These are phyloP conservation scores for Eucalyptus sideroxylon DNA, from an alignment of 345 rosid genomes.

Conservation along the genomic window DNA sequence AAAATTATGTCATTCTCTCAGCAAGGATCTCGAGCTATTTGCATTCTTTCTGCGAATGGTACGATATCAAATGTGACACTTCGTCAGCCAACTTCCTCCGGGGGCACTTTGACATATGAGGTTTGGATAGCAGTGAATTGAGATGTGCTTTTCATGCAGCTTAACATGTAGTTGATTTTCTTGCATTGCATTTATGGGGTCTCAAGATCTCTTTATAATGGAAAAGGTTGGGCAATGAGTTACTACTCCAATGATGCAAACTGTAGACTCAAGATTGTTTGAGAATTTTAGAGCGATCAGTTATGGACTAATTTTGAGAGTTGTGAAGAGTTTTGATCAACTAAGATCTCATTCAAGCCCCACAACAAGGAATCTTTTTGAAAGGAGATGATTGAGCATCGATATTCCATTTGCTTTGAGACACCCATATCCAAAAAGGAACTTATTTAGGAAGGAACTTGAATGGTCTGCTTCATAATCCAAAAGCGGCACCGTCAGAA, in stretches of 20 bases:
- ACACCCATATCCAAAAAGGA: not conserved
- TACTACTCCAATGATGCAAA: not conserved
- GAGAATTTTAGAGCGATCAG: not conserved
- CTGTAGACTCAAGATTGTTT: not conserved
- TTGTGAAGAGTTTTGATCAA: not conserved
- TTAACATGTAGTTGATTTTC: not conserved
- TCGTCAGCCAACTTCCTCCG: conserved; percentile 73
- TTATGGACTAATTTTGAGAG: not conserved
- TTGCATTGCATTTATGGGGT: not conserved
- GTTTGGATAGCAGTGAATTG: conserved; percentile 11
- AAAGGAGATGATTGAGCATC: not conserved
- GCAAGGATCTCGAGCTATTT: conserved; percentile 80
- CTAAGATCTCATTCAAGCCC: not conserved
- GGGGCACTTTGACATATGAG: conserved; percentile 96
- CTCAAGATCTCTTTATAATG: not conserved
- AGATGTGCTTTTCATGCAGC: not conserved
- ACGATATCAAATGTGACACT: conserved; percentile 86
- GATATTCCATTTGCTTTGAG: not conserved
- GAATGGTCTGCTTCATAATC: not conserved
- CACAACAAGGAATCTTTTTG: not conserved
- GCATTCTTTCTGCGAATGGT: conserved; percentile 87
- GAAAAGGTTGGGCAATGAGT: not conserved
- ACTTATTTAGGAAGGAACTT: not conserved
- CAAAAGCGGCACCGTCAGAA: not conserved
- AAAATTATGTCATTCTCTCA: conserved; percentile 90